Percentiles rank a stretch among this genome's conserved stretches.
These are phyloP conservation scores for Wolfiporia cocos DNA, from an alignment of 1,284 basidiomycete species.

Conservation along the genomic window DNA sequence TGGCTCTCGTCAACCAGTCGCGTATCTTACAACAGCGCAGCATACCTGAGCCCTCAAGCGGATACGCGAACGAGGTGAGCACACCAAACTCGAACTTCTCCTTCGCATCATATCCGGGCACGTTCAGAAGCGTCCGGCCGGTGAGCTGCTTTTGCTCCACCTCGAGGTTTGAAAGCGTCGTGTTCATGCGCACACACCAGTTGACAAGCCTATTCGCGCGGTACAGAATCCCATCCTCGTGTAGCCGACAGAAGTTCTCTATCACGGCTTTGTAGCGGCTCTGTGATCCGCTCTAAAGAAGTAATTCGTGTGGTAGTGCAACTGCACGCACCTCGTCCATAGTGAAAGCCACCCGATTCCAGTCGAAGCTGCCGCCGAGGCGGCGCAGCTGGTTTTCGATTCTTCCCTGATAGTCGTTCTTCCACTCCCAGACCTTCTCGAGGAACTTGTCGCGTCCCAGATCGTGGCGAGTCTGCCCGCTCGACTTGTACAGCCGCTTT, in stretches of 20 bases:
- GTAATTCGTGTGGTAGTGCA: too few species aligned
- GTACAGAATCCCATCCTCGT: constrained; percentile 94
- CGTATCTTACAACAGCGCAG: not conserved
- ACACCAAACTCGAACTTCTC: constrained; percentile 98
- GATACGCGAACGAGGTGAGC: constrained; percentile 94
- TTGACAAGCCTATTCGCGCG: constrained; percentile 97
- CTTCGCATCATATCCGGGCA: constrained; percentile 92
- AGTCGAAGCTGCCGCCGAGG: constrained; percentile 93
- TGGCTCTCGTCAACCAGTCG: constrained; percentile 15
- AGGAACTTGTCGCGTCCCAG: constrained; percentile 92
- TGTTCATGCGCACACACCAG: constrained; percentile 97
- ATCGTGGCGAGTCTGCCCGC: constrained; percentile 87
- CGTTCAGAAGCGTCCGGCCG: constrained; percentile 83
- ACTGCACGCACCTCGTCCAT: constrained; percentile 81
- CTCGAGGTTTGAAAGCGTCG: constrained; percentile 95
- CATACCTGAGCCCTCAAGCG: constrained; percentile 51
- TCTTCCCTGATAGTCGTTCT: constrained; percentile 90
- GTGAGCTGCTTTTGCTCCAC: constrained; percentile 93
- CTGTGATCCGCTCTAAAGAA: too few species aligned
- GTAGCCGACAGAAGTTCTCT: constrained; percentile 88
- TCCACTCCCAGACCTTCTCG: constrained; percentile 94
- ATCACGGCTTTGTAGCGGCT: constrained; percentile 81
- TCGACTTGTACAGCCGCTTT: constrained; percentile 82
- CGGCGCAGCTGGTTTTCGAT: constrained; percentile 90
- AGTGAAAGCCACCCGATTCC: constrained; percentile 92